Evolutionary conservation across 106 monocot genomes (phyloP).

Genomic region (Platanthera guangdongensis): DNA sequence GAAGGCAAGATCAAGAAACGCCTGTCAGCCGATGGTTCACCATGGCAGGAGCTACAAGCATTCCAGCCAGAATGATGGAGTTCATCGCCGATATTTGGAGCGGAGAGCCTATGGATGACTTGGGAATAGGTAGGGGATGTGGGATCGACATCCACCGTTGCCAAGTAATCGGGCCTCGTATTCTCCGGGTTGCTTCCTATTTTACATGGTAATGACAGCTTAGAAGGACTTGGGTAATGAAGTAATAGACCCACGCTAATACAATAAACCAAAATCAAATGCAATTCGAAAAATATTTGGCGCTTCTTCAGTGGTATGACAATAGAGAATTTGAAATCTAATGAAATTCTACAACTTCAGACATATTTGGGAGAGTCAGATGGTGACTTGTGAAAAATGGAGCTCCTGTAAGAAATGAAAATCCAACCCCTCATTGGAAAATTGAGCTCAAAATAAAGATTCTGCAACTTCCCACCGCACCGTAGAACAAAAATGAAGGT

Average conservation of each 20-base stretch:
- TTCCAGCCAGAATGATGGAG: conserved; percentile 98
- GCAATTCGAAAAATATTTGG: too few species aligned
- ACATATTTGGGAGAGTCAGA: too few species aligned
- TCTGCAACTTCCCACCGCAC: too few species aligned
- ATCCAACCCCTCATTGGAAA: too few species aligned
- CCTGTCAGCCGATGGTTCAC: conserved; percentile 53
- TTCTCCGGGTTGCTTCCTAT: conserved; percentile 52
- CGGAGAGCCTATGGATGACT: conserved; percentile 78
- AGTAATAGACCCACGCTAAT: too few species aligned
- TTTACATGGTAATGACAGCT: background rate
- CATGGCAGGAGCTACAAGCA: conserved; percentile 96
- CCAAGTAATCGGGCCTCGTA: conserved; percentile 80
- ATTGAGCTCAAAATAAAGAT: too few species aligned
- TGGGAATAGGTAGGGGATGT: conserved; percentile 74
- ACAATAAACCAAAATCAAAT: background rate
- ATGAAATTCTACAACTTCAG: too few species aligned
- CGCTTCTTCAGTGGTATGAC: too few species aligned
- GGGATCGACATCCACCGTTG: conserved; percentile 89
- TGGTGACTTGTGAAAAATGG: too few species aligned
- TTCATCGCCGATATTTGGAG: conserved; percentile 71
- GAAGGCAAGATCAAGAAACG: conserved; percentile 83
- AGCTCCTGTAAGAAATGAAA: too few species aligned
- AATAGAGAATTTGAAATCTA: background rate
- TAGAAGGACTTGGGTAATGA: background rate
- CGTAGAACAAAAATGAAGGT: too few species aligned